A percentile compares a stretch with the other conserved stretches of the same genome.
These are phyloP conservation scores for Mortierella sp. DNA, from an alignment of 371 early-diverging fungal species.

Conservation along the genomic window DNA sequence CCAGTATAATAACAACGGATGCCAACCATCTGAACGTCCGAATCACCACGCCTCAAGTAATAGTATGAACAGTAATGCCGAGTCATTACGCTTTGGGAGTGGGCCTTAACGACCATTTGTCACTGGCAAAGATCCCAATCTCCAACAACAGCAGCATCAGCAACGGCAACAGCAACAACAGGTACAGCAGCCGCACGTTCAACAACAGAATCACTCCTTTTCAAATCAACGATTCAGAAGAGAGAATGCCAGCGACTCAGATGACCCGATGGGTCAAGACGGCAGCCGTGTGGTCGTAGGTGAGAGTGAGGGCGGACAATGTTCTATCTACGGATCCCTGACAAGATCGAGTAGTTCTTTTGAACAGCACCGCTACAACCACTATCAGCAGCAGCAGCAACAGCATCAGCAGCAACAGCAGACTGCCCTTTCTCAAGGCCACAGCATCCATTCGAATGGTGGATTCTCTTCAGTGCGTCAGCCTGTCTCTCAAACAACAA, in stretches of 20 bases:
- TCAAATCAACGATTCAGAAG: not conserved
- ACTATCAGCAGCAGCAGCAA: constrained; percentile 17
- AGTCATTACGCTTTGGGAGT: not conserved
- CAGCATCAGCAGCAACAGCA: not conserved
- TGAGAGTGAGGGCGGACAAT: constrained; percentile 15
- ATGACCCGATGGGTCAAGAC: not conserved
- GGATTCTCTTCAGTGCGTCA: not conserved
- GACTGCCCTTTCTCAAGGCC: not conserved
- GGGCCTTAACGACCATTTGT: constrained; percentile 43
- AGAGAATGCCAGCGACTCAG: not conserved
- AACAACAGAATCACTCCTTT: not conserved
- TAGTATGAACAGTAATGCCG: not conserved
- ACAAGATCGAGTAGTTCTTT: constrained; percentile 11
- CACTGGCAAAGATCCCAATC: constrained; percentile 33
- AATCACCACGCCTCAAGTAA: not conserved
- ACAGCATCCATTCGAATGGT: not conserved
- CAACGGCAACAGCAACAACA: constrained; percentile 3
- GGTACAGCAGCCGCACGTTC: not conserved
- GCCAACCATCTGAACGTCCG: not conserved
- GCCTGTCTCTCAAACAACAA: not conserved
- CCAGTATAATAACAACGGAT: not conserved
- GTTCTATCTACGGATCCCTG: constrained; percentile 42
- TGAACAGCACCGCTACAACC: constrained; percentile 18
- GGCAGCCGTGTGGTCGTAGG: constrained; percentile 10
- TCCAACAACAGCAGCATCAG: constrained; percentile 20